These are phyloP conservation scores for Calonectria hongkongensis DNA, from an alignment of 2,329 filamentous ascomycete species.

Conservation along the genomic window DNA sequence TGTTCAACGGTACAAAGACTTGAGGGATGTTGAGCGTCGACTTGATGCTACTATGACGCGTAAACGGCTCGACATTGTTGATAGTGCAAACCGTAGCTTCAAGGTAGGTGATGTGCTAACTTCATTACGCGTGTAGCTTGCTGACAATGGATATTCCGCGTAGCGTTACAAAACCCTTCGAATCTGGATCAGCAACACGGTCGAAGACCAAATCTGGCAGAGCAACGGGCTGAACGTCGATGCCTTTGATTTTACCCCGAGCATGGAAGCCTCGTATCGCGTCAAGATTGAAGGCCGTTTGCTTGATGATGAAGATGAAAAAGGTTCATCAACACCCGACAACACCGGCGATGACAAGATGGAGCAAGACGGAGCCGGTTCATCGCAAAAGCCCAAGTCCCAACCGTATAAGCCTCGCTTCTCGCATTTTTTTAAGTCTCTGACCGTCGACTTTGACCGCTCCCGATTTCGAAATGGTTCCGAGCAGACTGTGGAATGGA, in stretches of 20 bases:
- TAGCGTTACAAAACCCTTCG: conserved; percentile 89
- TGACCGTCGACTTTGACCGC: conserved; percentile 83
- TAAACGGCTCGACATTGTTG: conserved; percentile 93
- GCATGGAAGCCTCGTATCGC: conserved; percentile 85
- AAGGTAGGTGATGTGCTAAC: conserved; percentile 70
- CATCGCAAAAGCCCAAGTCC: conserved; percentile 59
- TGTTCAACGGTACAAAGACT: conserved; percentile 85
- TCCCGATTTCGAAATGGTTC: conserved; percentile 73
- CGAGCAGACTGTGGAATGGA: conserved; percentile 86
- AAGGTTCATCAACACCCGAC: conserved; percentile 72
- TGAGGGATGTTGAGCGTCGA: conserved; percentile 90
- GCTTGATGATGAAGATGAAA: conserved; percentile 80
- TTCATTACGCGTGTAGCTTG: conserved; percentile 1
- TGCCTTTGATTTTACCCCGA: conserved; percentile 87
- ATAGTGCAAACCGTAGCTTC: conserved; percentile 83
- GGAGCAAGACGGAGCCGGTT: conserved; percentile 55
- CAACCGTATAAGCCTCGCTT: conserved; percentile 72
- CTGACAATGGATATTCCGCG: conserved; percentile 26
- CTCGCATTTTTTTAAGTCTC: conserved; percentile 88
- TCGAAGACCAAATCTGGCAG: conserved; percentile 96
- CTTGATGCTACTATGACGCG: conserved; percentile 95
- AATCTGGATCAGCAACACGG: conserved; percentile 96
- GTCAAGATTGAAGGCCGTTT: conserved; percentile 94
- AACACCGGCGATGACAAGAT: conserved; percentile 52
- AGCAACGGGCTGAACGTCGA: conserved; percentile 80